Evolutionary conservation across 1,284 basidiomycete genomes (phyloP).

Genomic region (Marasmius fiardii): DNA sequence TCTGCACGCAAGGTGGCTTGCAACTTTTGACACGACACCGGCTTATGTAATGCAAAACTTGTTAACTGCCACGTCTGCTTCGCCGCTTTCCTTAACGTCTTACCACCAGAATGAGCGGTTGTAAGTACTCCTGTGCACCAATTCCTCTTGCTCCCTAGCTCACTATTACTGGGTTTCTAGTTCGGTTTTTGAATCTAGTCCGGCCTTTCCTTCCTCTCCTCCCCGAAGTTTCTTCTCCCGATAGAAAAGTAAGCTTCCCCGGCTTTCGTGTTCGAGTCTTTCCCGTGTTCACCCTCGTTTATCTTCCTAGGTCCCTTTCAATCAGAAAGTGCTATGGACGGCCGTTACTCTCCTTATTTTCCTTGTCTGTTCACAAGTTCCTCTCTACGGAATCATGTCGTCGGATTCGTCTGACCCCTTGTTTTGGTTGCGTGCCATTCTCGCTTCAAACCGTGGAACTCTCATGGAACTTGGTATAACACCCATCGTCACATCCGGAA

Average conservation of each 20-base stretch:
- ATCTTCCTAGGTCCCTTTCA: slow-evolving; percentile 77
- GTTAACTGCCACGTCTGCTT: slow-evolving; percentile 9
- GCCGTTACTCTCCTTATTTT: slow-evolving; percentile 97
- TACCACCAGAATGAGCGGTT: slow-evolving; percentile 40
- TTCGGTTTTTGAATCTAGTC: slow-evolving; percentile 95
- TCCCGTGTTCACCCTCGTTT: slow-evolving; percentile 14
- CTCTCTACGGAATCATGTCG: slow-evolving; percentile 97
- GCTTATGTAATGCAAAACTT: neutral
- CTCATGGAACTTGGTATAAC: slow-evolving; percentile 99
- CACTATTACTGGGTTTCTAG: slow-evolving; percentile 33
- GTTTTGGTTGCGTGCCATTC: slow-evolving; percentile 99
- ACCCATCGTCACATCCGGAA: slow-evolving; percentile 95
- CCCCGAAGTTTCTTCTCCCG: slow-evolving; percentile 94
- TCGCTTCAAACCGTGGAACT: slow-evolving; percentile 97
- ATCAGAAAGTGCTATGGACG: slow-evolving; percentile 97
- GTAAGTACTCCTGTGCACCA: slow-evolving; percentile 26
- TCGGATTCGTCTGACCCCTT: slow-evolving; percentile 97
- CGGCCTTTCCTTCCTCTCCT: slow-evolving; percentile 91
- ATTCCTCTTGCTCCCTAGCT: neutral
- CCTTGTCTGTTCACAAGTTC: slow-evolving; percentile 96
- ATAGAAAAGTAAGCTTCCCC: slow-evolving; percentile 72
- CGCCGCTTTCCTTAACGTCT: neutral
- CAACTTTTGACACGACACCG: neutral
- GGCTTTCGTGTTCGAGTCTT: slow-evolving; percentile 3
- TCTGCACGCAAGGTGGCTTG: neutral